phyloP scores from a whole-genome alignment of 2,329 filamentous ascomycete species.

The Ascochyta pisi region DNA sequence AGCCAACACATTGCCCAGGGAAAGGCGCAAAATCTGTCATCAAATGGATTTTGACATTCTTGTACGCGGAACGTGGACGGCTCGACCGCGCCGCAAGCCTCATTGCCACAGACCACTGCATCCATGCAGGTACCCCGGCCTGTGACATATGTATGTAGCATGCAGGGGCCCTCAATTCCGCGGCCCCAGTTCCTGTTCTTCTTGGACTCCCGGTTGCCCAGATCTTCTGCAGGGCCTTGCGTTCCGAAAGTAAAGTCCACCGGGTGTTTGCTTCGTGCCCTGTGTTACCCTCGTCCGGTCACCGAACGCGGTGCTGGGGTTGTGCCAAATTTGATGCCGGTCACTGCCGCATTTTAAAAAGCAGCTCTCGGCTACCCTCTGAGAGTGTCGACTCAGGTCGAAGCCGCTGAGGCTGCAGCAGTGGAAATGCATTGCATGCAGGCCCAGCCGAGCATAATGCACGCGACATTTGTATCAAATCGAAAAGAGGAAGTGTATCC shows the following conservation, averaged over 20 bases:
- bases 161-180: constrained; percentile 10
- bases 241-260: background rate
- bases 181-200: constrained; percentile 4
- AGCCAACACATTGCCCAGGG: constrained; percentile 13
- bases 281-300: background rate
- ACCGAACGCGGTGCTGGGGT: background rate
- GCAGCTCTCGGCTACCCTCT: background rate
- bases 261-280: constrained; percentile 7
- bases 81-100: constrained; percentile 15
- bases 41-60: background rate
- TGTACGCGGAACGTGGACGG: constrained; percentile 3
- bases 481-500: background rate
- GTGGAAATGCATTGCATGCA: background rate
- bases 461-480: background rate
- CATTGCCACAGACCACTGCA: constrained; percentile 1
- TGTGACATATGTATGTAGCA: constrained; percentile 10
- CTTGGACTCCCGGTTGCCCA: background rate
- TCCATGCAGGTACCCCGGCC: constrained; percentile 18
- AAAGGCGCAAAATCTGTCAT: background rate
- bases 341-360: background rate
- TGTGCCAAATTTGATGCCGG: background rate
- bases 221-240: too few relatives aligned
- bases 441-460: background rate
- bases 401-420: background rate
- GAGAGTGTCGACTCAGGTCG: background rate